These are phyloP conservation scores for Nitzschia sp. DNA, from an alignment of 108 stramenopile genomes.

Conservation along the genomic window DNA sequence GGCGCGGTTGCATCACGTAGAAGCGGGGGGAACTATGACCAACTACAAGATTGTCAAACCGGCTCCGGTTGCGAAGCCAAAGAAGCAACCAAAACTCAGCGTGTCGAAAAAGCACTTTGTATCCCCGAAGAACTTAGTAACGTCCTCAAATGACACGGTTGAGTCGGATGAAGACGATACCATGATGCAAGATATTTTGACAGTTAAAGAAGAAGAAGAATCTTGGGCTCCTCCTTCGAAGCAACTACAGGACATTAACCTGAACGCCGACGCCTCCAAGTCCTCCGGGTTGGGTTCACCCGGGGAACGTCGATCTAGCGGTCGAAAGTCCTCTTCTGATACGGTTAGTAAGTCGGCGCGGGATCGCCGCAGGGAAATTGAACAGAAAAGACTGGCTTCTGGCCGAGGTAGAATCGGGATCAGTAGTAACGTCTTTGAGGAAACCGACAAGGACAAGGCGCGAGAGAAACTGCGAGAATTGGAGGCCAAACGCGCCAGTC, in stretches of 20 bases:
- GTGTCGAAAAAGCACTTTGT: slow-evolving; percentile 9
- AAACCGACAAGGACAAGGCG: background rate
- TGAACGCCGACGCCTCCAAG: background rate
- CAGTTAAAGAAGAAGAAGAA: background rate
- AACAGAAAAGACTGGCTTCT: slow-evolving; percentile 8
- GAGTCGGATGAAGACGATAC: slow-evolving; percentile 15
- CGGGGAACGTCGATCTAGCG: background rate
- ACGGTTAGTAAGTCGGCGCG: slow-evolving; percentile 8
- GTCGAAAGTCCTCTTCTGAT: background rate
- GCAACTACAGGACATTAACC: background rate
- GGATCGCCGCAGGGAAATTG: slow-evolving; percentile 27
- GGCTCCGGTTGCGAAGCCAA: background rate
- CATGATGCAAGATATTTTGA: slow-evolving; percentile 12
- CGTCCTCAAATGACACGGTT: background rate
- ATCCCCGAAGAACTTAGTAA: background rate
- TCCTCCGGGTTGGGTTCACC: background rate
- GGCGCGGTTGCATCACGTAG: slow-evolving; percentile 11
- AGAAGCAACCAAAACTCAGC: background rate
- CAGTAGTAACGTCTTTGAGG: background rate
- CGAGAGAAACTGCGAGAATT: slow-evolving; percentile 18
- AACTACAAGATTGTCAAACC: slow-evolving; percentile 20
- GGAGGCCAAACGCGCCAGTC: slow-evolving; percentile 4
- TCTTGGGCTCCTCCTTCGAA: background rate
- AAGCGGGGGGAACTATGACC: slow-evolving; percentile 20
- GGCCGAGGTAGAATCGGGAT: background rate